Conservation (phyloP, 2,329 filamentous ascomycete genomes). For the Microascus cirrosus region DNA sequence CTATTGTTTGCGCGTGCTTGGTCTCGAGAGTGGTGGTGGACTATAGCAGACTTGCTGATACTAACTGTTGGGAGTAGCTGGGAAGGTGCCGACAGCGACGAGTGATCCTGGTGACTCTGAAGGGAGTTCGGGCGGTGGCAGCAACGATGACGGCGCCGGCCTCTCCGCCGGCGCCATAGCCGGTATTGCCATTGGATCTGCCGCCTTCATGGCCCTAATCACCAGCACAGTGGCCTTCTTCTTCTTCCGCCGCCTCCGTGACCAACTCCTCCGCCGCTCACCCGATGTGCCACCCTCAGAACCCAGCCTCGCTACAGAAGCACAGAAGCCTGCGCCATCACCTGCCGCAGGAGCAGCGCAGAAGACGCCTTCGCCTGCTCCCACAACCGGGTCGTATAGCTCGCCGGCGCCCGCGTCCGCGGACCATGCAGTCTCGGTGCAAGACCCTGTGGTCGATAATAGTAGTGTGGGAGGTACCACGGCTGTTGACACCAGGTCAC, state of each 20-base stretch:
- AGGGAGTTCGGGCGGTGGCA: neutral
- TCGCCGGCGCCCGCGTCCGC: no score
- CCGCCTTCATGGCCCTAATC: slow-evolving; percentile 1
- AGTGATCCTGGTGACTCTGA: neutral
- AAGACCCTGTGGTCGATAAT: no score
- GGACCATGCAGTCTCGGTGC: neutral
- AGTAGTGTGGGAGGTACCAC: neutral
- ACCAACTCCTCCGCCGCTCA: neutral
- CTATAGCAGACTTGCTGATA: neutral
- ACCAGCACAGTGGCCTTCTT: slow-evolving; percentile 3
- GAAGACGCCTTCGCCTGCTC: no score
- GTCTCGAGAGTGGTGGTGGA: neutral
- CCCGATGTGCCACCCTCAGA: neutral
- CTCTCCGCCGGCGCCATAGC: neutral
- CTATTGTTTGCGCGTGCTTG: no score
- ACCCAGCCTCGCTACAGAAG: neutral
- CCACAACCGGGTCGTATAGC: neutral
- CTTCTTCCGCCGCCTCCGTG: slow-evolving; percentile 3
- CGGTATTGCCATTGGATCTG: slow-evolving; percentile 5
- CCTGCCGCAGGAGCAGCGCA: neutral
- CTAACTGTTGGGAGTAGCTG: neutral
- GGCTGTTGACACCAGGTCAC: neutral
- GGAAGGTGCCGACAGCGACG: neutral
- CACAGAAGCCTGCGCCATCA: neutral
- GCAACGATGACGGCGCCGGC: neutral